phyloP scores from a whole-genome alignment of 345 rosid species.

The Dimocarpus longan region DNA sequence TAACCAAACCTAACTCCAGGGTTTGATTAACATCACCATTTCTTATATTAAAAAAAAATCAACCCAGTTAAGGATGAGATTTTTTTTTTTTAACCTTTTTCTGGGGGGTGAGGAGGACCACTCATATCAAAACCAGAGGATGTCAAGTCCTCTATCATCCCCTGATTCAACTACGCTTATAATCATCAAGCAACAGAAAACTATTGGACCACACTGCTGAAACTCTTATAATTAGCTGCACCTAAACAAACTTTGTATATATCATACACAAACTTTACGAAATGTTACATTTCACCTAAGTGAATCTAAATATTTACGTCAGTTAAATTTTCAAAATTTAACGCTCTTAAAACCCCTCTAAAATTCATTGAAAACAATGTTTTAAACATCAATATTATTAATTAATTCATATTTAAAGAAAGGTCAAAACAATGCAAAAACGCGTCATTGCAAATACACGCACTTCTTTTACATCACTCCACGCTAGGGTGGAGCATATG shows the following conservation, averaged over 20 bases:
- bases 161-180: neutral
- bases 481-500: neutral
- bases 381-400: no score
- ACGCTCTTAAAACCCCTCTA: no score
- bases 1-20: neutral
- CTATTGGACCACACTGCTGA: neutral
- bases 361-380: no score
- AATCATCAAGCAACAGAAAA: neutral
- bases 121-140: neutral
- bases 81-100: neutral
- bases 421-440: no score
- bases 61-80: neutral
- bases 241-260: no score
- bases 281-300: no score
- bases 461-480: neutral
- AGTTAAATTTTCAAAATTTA: no score
- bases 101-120: neutral
- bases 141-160: neutral
- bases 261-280: no score
- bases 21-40: conserved; percentile 8
- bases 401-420: no score
- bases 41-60: neutral
- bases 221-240: no score
- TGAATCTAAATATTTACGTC: no score
- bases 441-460: neutral